These are phyloP conservation scores for Pythium aquatile DNA, from an alignment of 352 stramenopile species.

Conservation along the genomic window DNA sequence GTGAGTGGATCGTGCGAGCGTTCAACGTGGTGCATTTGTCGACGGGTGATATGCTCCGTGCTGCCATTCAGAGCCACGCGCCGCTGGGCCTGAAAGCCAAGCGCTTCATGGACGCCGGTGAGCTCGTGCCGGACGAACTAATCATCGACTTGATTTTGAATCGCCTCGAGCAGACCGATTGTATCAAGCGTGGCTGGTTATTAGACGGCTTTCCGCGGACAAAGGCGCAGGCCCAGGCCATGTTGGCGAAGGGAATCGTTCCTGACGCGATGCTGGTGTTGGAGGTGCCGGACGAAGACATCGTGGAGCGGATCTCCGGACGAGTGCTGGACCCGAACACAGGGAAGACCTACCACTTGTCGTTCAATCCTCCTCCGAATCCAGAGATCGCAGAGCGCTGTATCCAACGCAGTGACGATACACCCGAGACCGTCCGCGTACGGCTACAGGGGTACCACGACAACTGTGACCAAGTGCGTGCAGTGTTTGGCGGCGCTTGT, in stretches of 20 bases:
- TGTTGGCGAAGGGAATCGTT: slow-evolving; percentile 62
- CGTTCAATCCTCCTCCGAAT: slow-evolving; percentile 80
- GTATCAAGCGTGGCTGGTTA: slow-evolving; percentile 78
- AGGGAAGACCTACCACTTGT: slow-evolving; percentile 91
- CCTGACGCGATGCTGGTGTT: slow-evolving; percentile 94
- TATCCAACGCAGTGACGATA: slow-evolving; percentile 84
- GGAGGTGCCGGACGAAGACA: slow-evolving; percentile 93
- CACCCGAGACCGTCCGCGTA: slow-evolving; percentile 85
- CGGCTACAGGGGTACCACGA: slow-evolving; percentile 84
- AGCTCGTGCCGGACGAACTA: slow-evolving; percentile 93
- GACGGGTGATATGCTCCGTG: slow-evolving; percentile 94
- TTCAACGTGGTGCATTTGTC: slow-evolving; percentile 94
- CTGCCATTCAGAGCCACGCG: slow-evolving; percentile 70
- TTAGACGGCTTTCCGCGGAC: slow-evolving; percentile 96
- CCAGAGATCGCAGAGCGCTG: slow-evolving; percentile 61
- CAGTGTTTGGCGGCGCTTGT: slow-evolving; percentile 37
- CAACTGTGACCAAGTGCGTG: slow-evolving; percentile 53
- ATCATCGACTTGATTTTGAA: slow-evolving; percentile 94
- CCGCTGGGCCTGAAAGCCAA: slow-evolving; percentile 81
- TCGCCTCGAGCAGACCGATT: slow-evolving; percentile 72
- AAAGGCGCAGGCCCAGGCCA: slow-evolving; percentile 71
- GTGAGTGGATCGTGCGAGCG: slow-evolving; percentile 87
- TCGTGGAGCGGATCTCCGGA: slow-evolving; percentile 93
- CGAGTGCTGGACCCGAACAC: slow-evolving; percentile 90
- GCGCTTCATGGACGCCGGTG: slow-evolving; percentile 89